Percentiles rank a stretch among this genome's conserved stretches.
phyloP scores from a whole-genome alignment of 1,284 basidiomycete species.

The Ganoderma lingzhi region DNA sequence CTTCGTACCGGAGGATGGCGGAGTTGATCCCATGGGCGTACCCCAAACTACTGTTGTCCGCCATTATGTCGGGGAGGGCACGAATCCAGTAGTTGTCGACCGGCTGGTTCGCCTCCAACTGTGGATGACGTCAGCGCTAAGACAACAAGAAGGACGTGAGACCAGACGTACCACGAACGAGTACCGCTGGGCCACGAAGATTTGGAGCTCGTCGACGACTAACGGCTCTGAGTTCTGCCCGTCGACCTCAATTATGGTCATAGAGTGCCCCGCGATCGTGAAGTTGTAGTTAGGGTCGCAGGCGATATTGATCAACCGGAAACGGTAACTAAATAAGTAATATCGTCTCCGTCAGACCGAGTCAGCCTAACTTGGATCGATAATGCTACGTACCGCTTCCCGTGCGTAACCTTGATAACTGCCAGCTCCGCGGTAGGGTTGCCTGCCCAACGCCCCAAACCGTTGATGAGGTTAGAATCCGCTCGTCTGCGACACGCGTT shows the following conservation, averaged over 20 bases:
- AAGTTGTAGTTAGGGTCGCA: constrained; percentile 43
- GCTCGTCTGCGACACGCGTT: constrained; percentile 9
- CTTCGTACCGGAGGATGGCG: constrained; percentile 63
- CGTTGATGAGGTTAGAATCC: constrained; percentile 59
- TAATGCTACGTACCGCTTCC: constrained; percentile 42
- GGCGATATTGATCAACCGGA: constrained; percentile 59
- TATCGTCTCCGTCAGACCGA: not conserved
- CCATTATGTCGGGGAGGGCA: constrained; percentile 42
- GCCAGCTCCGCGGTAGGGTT: constrained; percentile 39
- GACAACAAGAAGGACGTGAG: not conserved
- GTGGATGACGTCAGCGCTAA: not conserved
- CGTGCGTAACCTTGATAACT: constrained; percentile 42
- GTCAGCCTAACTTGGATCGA: no score
- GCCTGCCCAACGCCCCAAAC: constrained; percentile 45
- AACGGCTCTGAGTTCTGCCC: constrained; percentile 51
- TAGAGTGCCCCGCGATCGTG: constrained; percentile 55
- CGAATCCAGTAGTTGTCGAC: constrained; percentile 54
- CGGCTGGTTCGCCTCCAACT: constrained; percentile 45
- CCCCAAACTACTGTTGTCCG: constrained; percentile 35
- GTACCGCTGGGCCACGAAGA: constrained; percentile 48
- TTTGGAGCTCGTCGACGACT: constrained; percentile 49
- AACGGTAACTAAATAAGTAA: constrained; percentile 39
- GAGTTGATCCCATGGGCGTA: constrained; percentile 51
- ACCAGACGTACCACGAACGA: constrained; percentile 39
- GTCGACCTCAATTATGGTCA: constrained; percentile 62